Conservation (phyloP, 202 grass and related monocot species). For the Carex arenaria region DNA sequence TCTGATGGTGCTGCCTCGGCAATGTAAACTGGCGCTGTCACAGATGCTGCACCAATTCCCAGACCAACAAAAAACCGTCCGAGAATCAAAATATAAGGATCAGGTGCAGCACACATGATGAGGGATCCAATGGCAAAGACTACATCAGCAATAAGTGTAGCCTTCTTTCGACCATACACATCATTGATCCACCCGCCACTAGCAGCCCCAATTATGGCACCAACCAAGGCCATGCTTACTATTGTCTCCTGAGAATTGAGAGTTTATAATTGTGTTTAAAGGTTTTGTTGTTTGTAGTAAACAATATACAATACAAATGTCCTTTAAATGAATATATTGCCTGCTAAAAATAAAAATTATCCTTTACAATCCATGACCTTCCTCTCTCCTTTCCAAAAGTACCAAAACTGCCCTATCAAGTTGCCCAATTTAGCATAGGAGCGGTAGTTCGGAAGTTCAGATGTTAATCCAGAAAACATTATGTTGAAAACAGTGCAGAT, state of each 20-base stretch:
- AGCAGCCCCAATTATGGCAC: conserved; percentile 85
- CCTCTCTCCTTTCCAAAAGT: not conserved
- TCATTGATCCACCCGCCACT: conserved; percentile 90
- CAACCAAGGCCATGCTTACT: conserved; percentile 91
- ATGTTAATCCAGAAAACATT: not conserved
- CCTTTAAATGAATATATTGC: not conserved
- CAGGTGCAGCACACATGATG: conserved; percentile 64
- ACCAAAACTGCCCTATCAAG: not conserved
- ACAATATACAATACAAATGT: not conserved
- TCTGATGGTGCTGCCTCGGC: conserved; percentile 90
- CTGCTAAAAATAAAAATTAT: not conserved
- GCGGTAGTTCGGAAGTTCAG: conserved; percentile 1
- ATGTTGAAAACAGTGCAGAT: not conserved
- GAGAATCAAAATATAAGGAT: conserved; percentile 65
- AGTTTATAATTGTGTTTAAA: conserved; percentile 1
- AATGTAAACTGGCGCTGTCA: conserved; percentile 88
- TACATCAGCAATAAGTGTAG: conserved; percentile 78
- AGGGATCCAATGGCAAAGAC: conserved; percentile 75
- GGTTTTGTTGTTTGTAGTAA: not conserved
- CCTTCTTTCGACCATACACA: conserved; percentile 73
- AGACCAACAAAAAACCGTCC: conserved; percentile 83
- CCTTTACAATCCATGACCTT: not conserved
- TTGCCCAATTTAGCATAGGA: not conserved
- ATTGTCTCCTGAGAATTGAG: conserved; percentile 65
- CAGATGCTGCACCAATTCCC: conserved; percentile 78